Evolutionary conservation across 768 basidiomycete species (phyloP).

Genomic region (Neoboletus brunneissimus): DNA sequence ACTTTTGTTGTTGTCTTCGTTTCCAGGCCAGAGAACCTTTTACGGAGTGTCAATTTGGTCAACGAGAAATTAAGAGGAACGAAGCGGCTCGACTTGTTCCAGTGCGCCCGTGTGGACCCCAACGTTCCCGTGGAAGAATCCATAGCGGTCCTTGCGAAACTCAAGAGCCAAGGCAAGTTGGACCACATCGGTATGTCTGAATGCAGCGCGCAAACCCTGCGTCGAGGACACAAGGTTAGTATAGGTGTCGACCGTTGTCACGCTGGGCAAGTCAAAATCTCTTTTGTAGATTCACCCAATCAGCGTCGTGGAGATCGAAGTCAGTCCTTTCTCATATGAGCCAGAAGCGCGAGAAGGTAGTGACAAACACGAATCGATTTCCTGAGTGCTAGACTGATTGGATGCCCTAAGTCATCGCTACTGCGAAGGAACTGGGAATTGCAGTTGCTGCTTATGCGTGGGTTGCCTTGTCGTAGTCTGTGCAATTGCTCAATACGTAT

Average conservation of each 20-base stretch:
- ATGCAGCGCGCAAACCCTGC: constrained; percentile 48
- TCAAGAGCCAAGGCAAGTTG: constrained; percentile 35
- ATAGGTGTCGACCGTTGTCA: neutral
- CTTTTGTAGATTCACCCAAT: constrained; percentile 48
- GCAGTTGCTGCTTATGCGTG: constrained; percentile 60
- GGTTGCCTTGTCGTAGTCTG: constrained; percentile 11
- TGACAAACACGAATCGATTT: neutral
- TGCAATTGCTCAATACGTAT: neutral
- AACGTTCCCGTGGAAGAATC: constrained; percentile 45
- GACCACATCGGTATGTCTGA: constrained; percentile 61
- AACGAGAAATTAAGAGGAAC: constrained; percentile 47
- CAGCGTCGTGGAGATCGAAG: constrained; percentile 63
- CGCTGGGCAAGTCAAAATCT: neutral
- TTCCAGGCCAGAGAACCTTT: constrained; percentile 38
- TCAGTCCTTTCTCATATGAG: constrained; percentile 58
- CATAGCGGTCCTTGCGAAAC: constrained; percentile 40
- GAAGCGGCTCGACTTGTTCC: constrained; percentile 59
- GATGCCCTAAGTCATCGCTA: constrained; percentile 43
- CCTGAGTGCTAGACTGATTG: neutral
- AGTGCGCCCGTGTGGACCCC: constrained; percentile 47
- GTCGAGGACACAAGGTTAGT: constrained; percentile 29
- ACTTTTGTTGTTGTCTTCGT: no score
- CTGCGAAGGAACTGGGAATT: constrained; percentile 53
- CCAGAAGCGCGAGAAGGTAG: constrained; percentile 45
- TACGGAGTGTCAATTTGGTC: constrained; percentile 43